Base-by-base conservation (phyloP, 139 green algal species). In the Picochlorum costavermella region DNA sequence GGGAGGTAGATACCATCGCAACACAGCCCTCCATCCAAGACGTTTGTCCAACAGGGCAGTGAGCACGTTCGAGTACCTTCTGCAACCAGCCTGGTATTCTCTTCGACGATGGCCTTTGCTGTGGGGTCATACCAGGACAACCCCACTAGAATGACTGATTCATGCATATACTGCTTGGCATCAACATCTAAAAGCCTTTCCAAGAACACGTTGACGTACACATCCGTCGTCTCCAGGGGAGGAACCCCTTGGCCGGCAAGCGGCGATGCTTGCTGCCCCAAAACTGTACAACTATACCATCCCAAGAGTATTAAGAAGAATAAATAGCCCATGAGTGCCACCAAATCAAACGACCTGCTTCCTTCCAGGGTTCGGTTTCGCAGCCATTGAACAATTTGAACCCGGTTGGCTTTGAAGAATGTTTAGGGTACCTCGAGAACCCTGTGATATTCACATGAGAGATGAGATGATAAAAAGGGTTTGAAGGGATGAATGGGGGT, bases 401-500 rank as follows among this genome's bases (percentile, higher is more conserved):
- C 33, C 33, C 9, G 11, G 33, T 12, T 11, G 9, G 3, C 33
- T 8, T 3, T 8, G 33, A 6, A 1, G 11, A 40, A 40, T 6
- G 9, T 40, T 40, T 40, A 13, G 33, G 33, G 33, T 40, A 2
- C 8, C 33, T 2, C 9, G 33, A 0, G 0, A 13, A 40, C 0
- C 6, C 8, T 40, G 9, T 40, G 20, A 23, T 23, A 23, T 23
- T 23, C 20, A 23, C 20, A 23, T 23, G 20, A 23, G 20, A 23
- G 20, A 23, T n/a, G n/a, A n/a, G n/a, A n/a, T n/a, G n/a, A n/a
- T n/a, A n/a, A n/a, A n/a, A n/a, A 12, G 5, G 2, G 33, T 82
- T 75, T 83, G 86, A 91, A 94, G 81, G 86, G 85, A 93, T 91
- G 94, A 87, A 95, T 83, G 91, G 92, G n/a, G n/a, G n/a, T n/a